Base-by-base conservation (phyloP, 768 basidiomycete species). In the Clitopilus passeckerianus region DNA sequence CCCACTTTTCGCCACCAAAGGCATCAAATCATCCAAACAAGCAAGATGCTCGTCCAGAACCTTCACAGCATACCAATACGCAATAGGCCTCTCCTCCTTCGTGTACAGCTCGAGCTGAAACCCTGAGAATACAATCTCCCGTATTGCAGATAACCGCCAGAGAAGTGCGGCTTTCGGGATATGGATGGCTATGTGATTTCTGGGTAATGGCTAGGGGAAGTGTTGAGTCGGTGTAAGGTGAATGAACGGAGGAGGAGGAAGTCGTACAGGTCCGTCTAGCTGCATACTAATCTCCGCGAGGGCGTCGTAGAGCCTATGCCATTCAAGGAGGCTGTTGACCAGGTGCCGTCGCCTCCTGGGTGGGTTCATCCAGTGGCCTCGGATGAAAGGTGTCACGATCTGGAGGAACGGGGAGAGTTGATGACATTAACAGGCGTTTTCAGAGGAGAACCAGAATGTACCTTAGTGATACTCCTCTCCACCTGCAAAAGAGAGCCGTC, bases 41-140 rank as follows among this genome's bases (percentile, higher is more conserved):
- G 71, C 69, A 8, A 89, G 65, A 63, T 91, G 86, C 22, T 70
- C 70, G 18, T 86, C 82, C 0, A 87, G 72, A 2, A 91, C 78
- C 46, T 80, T 77, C 2, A 80, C 68, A 5, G 77, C 73, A 65
- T 90, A 90, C 87, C 90, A 92, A 71, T 93, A 92, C 1, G 90
- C 87, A 61, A 91, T 83, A 0, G 87, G 75, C 34, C 75, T 81
- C 66, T 94, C 92, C 44, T 88, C 82, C 0, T 77, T 70, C 20
- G 82, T 76, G 65, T 92, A 91, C 6, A 94, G 70, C 50, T 90
- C 87, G 20, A 92, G 70, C 68, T 93, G 90, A 61, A 90, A 89
- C 1, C 89, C 92, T 1, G 90, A 86, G 46, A 87, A 74, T 5
- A 92, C 70, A 14, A 94, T 76, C 63, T 93, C 90, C 37, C 84